Conservation (phyloP, 805 yeast species). For the Saturnispora zaruensis region DNA sequence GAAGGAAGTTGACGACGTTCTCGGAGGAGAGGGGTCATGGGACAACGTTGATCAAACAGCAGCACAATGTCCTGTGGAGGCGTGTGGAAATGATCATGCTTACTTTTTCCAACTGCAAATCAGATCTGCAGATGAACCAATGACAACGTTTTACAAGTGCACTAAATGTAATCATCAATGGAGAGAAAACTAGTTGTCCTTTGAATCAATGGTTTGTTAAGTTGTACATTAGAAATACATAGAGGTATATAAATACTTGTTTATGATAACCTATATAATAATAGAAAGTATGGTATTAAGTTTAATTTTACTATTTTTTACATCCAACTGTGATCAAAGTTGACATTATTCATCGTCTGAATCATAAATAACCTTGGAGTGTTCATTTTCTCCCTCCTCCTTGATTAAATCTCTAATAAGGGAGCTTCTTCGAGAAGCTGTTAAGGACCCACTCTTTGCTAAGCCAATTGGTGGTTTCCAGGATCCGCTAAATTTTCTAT, state of each 20-base stretch:
- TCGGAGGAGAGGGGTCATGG: constrained; percentile 98
- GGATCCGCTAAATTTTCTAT: constrained; percentile 11
- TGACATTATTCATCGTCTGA: constrained; percentile 1
- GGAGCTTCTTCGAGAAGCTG: constrained; percentile 15
- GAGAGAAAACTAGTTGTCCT: constrained; percentile 67
- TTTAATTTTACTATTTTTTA: background rate
- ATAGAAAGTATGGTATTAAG: background rate
- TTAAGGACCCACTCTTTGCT: constrained; percentile 7
- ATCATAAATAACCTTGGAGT: constrained; percentile 11
- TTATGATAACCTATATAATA: background rate
- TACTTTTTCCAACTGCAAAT: constrained; percentile 95
- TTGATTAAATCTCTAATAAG: constrained; percentile 10
- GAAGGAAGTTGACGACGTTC: constrained; percentile 90
- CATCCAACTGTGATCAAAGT: background rate
- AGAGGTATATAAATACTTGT: background rate
- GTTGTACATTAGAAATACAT: background rate
- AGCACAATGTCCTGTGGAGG: constrained; percentile 83
- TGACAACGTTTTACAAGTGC: constrained; percentile 97
- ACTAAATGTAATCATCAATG: constrained; percentile 89
- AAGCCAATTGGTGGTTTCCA: constrained; percentile 11
- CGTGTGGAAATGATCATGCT: constrained; percentile 84
- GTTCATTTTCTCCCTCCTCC: constrained; percentile 11
- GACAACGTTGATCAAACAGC: constrained; percentile 95
- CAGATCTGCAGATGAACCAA: constrained; percentile 97
- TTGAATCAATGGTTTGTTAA: background rate